phyloP scores from a whole-genome alignment of 768 basidiomycete genomes.

The Leccinum ochraceum region DNA sequence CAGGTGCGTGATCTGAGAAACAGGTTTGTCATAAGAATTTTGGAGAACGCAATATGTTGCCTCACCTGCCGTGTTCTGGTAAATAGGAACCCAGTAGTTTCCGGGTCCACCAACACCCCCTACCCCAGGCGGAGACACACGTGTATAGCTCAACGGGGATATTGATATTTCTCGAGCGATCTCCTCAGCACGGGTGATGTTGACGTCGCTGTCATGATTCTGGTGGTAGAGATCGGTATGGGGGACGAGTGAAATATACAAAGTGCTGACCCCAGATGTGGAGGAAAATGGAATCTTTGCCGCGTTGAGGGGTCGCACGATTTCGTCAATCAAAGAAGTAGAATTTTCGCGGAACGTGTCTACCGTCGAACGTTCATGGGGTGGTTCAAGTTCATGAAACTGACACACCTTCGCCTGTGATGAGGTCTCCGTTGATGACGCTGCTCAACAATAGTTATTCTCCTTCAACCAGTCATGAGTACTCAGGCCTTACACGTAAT shows the following conservation, averaged over 20 bases:
- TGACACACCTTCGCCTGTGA: conserved; percentile 64
- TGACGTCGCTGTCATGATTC: conserved; percentile 75
- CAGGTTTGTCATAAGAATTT: neutral
- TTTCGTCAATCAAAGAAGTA: conserved; percentile 62
- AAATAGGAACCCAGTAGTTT: conserved; percentile 80
- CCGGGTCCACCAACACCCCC: conserved; percentile 65
- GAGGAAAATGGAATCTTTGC: conserved; percentile 65
- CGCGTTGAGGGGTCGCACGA: conserved; percentile 60
- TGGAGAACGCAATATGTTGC: neutral
- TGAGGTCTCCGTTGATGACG: conserved; percentile 71
- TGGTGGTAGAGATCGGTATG: conserved; percentile 24
- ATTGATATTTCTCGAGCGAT: conserved; percentile 60
- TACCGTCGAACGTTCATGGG: conserved; percentile 21
- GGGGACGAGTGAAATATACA: neutral
- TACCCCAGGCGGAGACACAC: conserved; percentile 56
- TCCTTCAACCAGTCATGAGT: neutral
- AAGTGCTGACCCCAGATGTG: conserved; percentile 59
- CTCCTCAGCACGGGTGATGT: conserved; percentile 70
- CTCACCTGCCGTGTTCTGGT: conserved; percentile 37
- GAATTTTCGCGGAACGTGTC: conserved; percentile 70
- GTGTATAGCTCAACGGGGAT: conserved; percentile 62
- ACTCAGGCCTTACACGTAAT: conserved; percentile 57
- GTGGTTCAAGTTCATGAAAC: neutral
- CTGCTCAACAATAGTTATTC: conserved; percentile 34
- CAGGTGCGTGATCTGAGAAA: conserved; percentile 42